Conservation (phyloP, 176 grass and related monocot genomes). For the Eragrostis curvula region DNA sequence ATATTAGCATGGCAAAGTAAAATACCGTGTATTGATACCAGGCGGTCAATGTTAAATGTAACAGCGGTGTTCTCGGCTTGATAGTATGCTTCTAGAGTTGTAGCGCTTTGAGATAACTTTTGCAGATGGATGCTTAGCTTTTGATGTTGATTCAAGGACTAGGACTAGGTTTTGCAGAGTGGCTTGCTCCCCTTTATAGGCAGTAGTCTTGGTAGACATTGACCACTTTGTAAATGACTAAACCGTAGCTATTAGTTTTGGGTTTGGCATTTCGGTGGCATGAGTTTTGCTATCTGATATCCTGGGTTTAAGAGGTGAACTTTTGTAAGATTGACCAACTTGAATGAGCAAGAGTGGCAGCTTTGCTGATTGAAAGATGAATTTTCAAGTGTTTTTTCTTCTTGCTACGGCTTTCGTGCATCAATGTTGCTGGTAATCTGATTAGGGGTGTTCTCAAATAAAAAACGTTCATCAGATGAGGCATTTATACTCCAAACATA, state of each 20-base stretch:
- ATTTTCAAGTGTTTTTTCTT: background rate
- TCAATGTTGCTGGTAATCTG: too few species aligned
- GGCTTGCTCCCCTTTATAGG: conserved; percentile 36
- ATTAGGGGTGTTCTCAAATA: too few species aligned
- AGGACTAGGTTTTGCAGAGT: conserved; percentile 36
- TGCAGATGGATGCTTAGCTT: conserved; percentile 22
- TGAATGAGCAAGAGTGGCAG: background rate
- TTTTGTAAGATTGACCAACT: conserved; percentile 14
- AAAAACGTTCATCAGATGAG: too few species aligned
- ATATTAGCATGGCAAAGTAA: conserved; percentile 55
- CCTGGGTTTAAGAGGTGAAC: background rate
- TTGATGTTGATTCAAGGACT: conserved; percentile 28
- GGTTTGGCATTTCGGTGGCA: background rate
- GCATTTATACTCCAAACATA: too few species aligned
- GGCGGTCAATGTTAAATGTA: conserved; percentile 9
- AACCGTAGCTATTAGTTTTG: conserved; percentile 34
- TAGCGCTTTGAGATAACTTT: conserved; percentile 2
- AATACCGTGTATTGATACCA: background rate
- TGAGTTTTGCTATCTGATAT: conserved; percentile 5
- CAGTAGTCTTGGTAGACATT: conserved; percentile 35
- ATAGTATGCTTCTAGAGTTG: background rate
- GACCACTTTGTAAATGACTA: conserved; percentile 44
- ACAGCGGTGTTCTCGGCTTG: background rate
- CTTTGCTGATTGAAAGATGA: background rate
- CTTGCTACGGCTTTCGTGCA: background rate